These are phyloP conservation scores for Pulveroboletus sp. DNA, from an alignment of 768 basidiomycete species.

Conservation along the genomic window DNA sequence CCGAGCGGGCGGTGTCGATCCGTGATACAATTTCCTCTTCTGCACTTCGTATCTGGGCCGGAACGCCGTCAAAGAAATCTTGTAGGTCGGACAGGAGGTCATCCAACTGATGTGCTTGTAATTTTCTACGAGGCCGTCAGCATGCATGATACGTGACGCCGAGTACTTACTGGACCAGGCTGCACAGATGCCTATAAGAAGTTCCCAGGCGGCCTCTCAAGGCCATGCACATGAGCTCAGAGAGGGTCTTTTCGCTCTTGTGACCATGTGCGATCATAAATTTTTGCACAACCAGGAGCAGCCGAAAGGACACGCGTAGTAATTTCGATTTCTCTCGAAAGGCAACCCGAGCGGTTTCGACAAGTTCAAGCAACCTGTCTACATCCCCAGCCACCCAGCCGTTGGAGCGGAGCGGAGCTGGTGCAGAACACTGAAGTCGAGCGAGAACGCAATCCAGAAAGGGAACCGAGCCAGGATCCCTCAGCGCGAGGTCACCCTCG, in stretches of 20 bases:
- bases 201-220: constrained; percentile 43
- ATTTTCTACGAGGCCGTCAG: constrained; percentile 38
- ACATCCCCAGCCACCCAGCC: constrained; percentile 29
- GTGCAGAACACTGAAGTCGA: constrained; percentile 30
- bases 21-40: constrained; percentile 34
- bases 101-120: constrained; percentile 33
- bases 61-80: constrained; percentile 35
- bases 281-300: constrained; percentile 43
- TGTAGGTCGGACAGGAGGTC: constrained; percentile 42
- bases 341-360: constrained; percentile 38
- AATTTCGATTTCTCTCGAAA: constrained; percentile 33
- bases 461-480: constrained; percentile 18
- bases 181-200: constrained; percentile 44
- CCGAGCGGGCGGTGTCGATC: constrained; percentile 19
- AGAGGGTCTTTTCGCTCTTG: constrained; percentile 33
- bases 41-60: constrained; percentile 28
- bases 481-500: constrained; percentile 7
- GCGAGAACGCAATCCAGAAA: constrained; percentile 40
- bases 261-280: constrained; percentile 45
- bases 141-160: not conserved
- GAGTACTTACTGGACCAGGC: constrained; percentile 45
- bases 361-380: constrained; percentile 28
- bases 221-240: constrained; percentile 43
- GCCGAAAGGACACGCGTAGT: constrained; percentile 46
- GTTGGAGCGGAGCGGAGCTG: constrained; percentile 12